Evolutionary conservation across 805 yeast species (phyloP).

Genomic region (Candida dendrica): DNA sequence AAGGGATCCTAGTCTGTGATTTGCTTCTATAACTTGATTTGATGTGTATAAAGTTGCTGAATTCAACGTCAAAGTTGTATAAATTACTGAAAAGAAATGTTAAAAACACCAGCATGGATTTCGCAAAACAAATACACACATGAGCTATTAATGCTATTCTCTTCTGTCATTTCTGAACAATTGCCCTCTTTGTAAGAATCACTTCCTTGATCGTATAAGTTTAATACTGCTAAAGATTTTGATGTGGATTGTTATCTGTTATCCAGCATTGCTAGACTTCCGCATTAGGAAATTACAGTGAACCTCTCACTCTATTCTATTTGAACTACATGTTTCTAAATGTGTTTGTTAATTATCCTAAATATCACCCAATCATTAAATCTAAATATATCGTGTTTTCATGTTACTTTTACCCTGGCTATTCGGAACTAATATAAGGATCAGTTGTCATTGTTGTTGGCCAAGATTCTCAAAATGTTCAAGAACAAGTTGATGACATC

Average conservation of each 20-base stretch:
- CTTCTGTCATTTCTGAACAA: neutral
- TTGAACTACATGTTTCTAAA: no score
- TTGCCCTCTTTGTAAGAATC: no score
- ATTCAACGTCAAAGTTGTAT: slow-evolving; percentile 42
- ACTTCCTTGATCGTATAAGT: neutral
- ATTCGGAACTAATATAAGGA: no score
- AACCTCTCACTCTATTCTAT: no score
- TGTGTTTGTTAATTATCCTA: no score
- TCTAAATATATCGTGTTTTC: no score
- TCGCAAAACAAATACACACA: slow-evolving; percentile 1
- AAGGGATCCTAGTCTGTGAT: slow-evolving; percentile 36
- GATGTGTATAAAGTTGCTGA: slow-evolving; percentile 55
- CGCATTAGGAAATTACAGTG: no score
- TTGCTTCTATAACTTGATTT: slow-evolving; percentile 34
- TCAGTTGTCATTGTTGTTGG: slow-evolving; percentile 19
- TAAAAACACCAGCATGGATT: neutral
- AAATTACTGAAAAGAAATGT: slow-evolving; percentile 22
- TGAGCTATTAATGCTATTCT: slow-evolving; percentile 4
- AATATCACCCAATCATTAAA: no score
- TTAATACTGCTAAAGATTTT: no score
- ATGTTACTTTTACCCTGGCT: no score
- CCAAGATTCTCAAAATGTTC: slow-evolving; percentile 61
- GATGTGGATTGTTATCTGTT: no score
- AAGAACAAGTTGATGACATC: slow-evolving; percentile 79
- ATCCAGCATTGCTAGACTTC: no score